Conservation (phyloP, 73 alveolate genomes). For the Paramecium caudatum region DNA sequence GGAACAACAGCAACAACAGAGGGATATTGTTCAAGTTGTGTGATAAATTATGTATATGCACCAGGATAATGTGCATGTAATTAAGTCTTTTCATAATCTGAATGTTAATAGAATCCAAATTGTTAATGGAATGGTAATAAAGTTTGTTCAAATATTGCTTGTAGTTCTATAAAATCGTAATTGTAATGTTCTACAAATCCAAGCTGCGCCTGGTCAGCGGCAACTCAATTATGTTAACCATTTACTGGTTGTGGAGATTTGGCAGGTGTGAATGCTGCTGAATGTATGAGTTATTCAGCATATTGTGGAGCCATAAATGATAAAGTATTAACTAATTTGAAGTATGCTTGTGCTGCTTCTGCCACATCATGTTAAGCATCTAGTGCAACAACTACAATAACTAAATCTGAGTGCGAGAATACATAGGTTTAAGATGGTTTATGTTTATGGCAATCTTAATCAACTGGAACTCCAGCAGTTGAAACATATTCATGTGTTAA, state of each 20-base stretch:
- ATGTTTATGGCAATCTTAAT: too few species aligned
- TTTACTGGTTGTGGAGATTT: background rate
- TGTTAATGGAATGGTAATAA: background rate
- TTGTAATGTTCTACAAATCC: background rate
- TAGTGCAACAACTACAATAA: background rate
- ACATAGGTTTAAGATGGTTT: background rate
- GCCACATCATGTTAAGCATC: too few species aligned
- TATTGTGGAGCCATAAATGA: background rate
- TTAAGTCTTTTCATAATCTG: background rate
- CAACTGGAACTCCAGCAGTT: too few species aligned
- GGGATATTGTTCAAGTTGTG: conserved; percentile 11
- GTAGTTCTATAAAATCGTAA: background rate
- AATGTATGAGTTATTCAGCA: conserved; percentile 4
- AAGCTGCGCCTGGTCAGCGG: conserved; percentile 5
- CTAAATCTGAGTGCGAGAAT: background rate
- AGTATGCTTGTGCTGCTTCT: background rate
- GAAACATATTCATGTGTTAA: background rate
- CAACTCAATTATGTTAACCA: background rate
- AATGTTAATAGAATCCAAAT: background rate
- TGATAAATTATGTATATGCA: background rate
- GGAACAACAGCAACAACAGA: too few species aligned
- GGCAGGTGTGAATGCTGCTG: conserved; percentile 1
- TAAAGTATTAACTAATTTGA: too few species aligned
- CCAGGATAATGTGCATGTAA: conserved; percentile 52
- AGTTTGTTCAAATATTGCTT: conserved; percentile 3